A percentile compares a stretch with the other conserved stretches of the same genome.
These are phyloP conservation scores for Neurospora terricola DNA, from an alignment of 495 filamentous ascomycete genomes.

Conservation along the genomic window DNA sequence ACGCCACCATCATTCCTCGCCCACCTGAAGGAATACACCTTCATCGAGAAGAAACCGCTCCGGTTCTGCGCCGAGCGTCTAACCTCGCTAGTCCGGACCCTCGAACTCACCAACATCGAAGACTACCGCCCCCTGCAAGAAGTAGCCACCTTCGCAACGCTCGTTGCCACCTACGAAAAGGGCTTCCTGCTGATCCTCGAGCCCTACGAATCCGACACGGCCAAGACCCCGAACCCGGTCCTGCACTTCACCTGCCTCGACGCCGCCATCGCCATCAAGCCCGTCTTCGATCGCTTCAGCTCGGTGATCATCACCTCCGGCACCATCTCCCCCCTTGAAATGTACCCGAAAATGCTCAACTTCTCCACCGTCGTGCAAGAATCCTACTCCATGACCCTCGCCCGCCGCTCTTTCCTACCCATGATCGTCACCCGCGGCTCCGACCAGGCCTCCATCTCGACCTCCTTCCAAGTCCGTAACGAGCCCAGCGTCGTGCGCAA, in stretches of 20 bases:
- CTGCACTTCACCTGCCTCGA: conserved; percentile 95
- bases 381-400: conserved; percentile 95
- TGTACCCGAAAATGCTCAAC: conserved; percentile 98
- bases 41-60: conserved; percentile 95
- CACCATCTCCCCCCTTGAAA: conserved; percentile 92
- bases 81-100: conserved; percentile 86
- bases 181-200: conserved; percentile 94
- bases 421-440: conserved; percentile 95
- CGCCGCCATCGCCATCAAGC: conserved; percentile 96
- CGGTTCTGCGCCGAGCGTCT: conserved; percentile 90
- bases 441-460: conserved; percentile 85
- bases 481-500: conserved; percentile 91
- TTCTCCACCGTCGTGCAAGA: conserved; percentile 89
- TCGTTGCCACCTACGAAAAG: conserved; percentile 94
- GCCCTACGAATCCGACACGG: conserved; percentile 90
- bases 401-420: conserved; percentile 87
- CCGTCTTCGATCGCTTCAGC: conserved; percentile 92
- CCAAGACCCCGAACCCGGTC: conserved; percentile 90
- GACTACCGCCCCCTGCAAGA: conserved; percentile 96
- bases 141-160: conserved; percentile 96
- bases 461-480: conserved; percentile 87
- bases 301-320: conserved; percentile 98
- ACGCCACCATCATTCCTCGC: conserved; percentile 89
- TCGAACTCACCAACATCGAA: conserved; percentile 95
- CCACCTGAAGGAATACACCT: conserved; percentile 90